A percentile compares a stretch with the other conserved stretches of the same genome.
Conservation (phyloP, 2,329 filamentous ascomycete genomes). For the Hypoxylon sp. region DNA sequence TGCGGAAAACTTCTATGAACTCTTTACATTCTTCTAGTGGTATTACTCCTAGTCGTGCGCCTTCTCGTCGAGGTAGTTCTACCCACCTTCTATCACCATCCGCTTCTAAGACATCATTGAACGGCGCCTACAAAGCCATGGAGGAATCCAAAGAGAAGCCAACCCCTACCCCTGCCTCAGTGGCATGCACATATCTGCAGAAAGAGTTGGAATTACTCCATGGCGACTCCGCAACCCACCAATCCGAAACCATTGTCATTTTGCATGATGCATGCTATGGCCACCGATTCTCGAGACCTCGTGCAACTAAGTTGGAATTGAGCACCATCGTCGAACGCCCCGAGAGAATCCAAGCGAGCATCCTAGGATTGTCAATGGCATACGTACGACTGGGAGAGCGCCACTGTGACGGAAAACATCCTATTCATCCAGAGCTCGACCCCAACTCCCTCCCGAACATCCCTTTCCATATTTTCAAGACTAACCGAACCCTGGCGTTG, state of each 20-base stretch:
- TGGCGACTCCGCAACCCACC: conserved; percentile 56
- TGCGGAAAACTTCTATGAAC: conserved; percentile 71
- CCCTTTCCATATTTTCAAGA: conserved; percentile 90
- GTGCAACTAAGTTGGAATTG: conserved; percentile 78
- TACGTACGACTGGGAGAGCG: conserved; percentile 92
- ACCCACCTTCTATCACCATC: conserved; percentile 62
- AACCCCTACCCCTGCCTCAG: conserved; percentile 63
- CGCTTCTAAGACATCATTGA: conserved; percentile 56
- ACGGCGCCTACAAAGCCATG: conserved; percentile 48
- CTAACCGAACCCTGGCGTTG: conserved; percentile 78
- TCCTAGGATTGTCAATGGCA: conserved; percentile 85
- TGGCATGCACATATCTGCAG: conserved; percentile 78
- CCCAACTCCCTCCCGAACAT: conserved; percentile 69
- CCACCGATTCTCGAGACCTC: conserved; percentile 88
- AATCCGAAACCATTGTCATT: conserved; percentile 80
- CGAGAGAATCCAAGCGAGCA: conserved; percentile 87
- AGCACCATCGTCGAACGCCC: conserved; percentile 92
- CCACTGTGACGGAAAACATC: conserved; percentile 78
- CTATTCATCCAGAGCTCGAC: conserved; percentile 75
- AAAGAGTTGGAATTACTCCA: conserved; percentile 78
- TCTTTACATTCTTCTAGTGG: conserved; percentile 68
- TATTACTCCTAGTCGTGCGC: conserved; percentile 55
- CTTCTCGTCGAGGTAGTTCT: conserved; percentile 66
- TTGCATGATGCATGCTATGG: conserved; percentile 96
- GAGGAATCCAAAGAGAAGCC: conserved; percentile 58